Percentiles rank a stretch among this genome's conserved stretches.
Conservation (phyloP, 768 basidiomycete species). For the Jaapia argillacea region DNA sequence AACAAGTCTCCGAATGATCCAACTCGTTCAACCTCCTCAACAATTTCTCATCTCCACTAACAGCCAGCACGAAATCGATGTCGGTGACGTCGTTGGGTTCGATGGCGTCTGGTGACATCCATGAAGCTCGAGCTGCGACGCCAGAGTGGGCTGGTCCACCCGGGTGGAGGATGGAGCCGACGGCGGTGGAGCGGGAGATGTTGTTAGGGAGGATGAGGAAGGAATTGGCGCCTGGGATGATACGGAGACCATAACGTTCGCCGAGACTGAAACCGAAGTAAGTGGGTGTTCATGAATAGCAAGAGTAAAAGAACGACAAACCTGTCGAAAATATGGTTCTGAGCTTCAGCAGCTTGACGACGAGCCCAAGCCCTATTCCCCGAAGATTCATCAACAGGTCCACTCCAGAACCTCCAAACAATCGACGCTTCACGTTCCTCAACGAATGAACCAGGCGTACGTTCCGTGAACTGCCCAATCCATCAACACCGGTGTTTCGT, state of each 20-base stretch:
- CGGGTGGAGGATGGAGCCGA: conserved; percentile 69
- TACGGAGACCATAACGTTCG: conserved; percentile 74
- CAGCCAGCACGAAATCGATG: conserved; percentile 49
- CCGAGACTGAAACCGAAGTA: conserved; percentile 47
- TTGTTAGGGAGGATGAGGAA: conserved; percentile 82
- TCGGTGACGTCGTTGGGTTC: conserved; percentile 28
- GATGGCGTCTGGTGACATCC: conserved; percentile 28
- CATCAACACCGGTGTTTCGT: conserved; percentile 1
- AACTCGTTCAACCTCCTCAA: conserved; percentile 68
- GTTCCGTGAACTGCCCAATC: conserved; percentile 63
- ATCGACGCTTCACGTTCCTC: conserved; percentile 78
- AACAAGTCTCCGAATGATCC: conserved; percentile 61
- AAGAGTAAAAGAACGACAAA: conserved; percentile 10
- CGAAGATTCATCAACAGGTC: conserved; percentile 19
- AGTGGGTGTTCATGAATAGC: background rate
- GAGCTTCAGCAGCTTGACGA: conserved; percentile 81
- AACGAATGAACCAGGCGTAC: conserved; percentile 78
- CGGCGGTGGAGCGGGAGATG: conserved; percentile 75
- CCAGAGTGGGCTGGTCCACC: conserved; percentile 36
- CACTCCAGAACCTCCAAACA: conserved; percentile 82
- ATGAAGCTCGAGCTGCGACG: conserved; percentile 25
- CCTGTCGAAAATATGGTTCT: conserved; percentile 87
- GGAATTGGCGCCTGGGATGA: conserved; percentile 69
- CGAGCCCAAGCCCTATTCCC: conserved; percentile 74
- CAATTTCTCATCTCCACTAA: conserved; percentile 73